A percentile compares a stretch with the other conserved stretches of the same genome.
Conservation (phyloP, 1,284 basidiomycete species). For the Neonothopanus nambi region DNA sequence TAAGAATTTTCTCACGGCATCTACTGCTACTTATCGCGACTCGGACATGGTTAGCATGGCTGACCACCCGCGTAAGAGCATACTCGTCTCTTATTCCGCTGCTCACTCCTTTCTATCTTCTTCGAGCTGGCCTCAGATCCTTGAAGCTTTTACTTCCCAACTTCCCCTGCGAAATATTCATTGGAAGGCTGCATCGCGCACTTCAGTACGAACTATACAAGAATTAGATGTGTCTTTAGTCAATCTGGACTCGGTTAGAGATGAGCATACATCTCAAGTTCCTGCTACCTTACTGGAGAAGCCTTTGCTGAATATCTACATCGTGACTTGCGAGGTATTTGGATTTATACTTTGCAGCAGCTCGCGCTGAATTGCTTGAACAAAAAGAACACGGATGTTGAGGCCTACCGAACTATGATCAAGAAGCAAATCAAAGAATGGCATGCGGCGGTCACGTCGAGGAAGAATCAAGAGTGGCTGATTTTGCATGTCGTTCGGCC, state of each 20-base stretch:
- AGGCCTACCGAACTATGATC: constrained; percentile 76
- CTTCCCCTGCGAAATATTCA: constrained; percentile 87
- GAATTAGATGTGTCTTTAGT: constrained; percentile 78
- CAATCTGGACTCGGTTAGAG: constrained; percentile 68
- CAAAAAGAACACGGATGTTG: constrained; percentile 75
- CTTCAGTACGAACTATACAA: constrained; percentile 82
- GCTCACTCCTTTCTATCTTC: constrained; percentile 64
- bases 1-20: constrained; percentile 9
- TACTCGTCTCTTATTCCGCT: constrained; percentile 67
- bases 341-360: constrained; percentile 16
- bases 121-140: constrained; percentile 70
- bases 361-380: constrained; percentile 7
- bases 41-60: constrained; percentile 8
- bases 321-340: constrained; percentile 84
- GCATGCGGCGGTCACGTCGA: constrained; percentile 68
- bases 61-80: constrained; percentile 25
- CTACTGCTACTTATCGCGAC: neutral
- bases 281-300: constrained; percentile 81
- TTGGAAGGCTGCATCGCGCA: constrained; percentile 78
- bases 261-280: constrained; percentile 75
- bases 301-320: constrained; percentile 83
- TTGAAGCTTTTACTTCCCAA: constrained; percentile 66
- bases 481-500: constrained; percentile 82
- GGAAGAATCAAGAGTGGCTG: constrained; percentile 87
- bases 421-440: constrained; percentile 91